phyloP scores from a whole-genome alignment of 306 rosid species.

The Gastrolobium bilobum region DNA sequence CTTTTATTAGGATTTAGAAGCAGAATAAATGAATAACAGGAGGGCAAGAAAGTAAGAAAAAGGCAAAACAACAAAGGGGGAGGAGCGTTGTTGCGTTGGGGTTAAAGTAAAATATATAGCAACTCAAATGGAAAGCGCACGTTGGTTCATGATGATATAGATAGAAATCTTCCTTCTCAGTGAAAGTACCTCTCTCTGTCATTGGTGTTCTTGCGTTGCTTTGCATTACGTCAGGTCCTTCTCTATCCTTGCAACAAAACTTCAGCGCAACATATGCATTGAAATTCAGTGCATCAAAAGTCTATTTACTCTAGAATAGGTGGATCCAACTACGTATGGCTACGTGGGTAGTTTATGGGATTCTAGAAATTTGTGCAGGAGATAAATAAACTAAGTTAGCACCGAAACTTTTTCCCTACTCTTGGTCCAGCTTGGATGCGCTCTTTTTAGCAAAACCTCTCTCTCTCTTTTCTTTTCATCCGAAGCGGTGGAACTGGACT shows the following conservation, averaged over 20 bases:
- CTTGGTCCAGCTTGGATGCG: neutral
- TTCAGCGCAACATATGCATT: too few species aligned
- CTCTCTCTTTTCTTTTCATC: neutral
- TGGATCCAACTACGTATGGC: too few species aligned
- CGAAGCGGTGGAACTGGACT: conserved; percentile 37
- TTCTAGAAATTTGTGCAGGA: too few species aligned
- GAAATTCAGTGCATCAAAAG: too few species aligned
- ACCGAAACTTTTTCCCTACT: too few species aligned
- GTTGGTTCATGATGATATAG: conserved; percentile 63
- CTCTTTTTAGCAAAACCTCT: neutral
- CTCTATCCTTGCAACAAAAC: too few species aligned
- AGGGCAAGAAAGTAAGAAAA: conserved; percentile 7
- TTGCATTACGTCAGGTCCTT: too few species aligned
- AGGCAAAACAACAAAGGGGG: conserved; percentile 2
- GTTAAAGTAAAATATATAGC: conserved; percentile 22
- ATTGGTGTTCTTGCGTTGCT: neutral
- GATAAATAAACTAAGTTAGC: too few species aligned
- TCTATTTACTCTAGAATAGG: too few species aligned
- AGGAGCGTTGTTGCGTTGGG: conserved; percentile 52
- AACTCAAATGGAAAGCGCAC: conserved; percentile 52
- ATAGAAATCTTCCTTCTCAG: too few species aligned
- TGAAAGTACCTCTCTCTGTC: neutral
- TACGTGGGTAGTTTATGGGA: too few species aligned
- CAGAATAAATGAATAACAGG: conserved; percentile 8
- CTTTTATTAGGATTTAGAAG: neutral